Evolutionary conservation across 768 basidiomycete species (phyloP).

Genomic region (Psilocybe tampanensis): DNA sequence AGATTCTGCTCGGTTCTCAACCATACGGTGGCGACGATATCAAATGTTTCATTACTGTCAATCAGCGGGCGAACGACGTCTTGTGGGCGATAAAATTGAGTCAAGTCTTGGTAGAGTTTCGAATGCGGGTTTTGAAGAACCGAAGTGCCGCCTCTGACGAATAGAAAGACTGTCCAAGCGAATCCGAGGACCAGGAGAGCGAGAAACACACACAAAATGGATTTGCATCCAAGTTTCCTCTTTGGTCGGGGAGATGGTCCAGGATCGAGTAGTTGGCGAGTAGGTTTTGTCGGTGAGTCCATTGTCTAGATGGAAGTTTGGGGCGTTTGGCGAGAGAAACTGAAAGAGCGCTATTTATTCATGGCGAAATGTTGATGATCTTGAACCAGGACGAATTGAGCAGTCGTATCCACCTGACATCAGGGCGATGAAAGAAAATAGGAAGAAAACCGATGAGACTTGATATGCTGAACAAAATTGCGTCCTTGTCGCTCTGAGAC

Average conservation of each 20-base stretch:
- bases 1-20: not conserved
- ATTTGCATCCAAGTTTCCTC: not conserved
- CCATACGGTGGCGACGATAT: slow-evolving; percentile 24
- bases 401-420: no score
- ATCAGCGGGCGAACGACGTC: slow-evolving; percentile 20
- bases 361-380: no score
- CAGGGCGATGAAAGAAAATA: no score
- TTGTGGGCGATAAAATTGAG: slow-evolving; percentile 1
- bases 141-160: no score
- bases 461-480: no score
- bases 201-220: not conserved
- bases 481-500: no score
- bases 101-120: slow-evolving; percentile 7
- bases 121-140: not conserved
- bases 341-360: no score
- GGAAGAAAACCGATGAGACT: no score
- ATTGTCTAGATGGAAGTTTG: no score
- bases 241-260: not conserved
- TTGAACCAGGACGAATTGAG: no score
- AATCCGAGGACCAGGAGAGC: not conserved
- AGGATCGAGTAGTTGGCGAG: not conserved
- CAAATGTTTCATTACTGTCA: slow-evolving; percentile 16
- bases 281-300: no score
- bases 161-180: not conserved
- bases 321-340: no score